Base-by-base conservation (phyloP, 139 green algal species). In the Chlamydomonas sp. region DNA sequence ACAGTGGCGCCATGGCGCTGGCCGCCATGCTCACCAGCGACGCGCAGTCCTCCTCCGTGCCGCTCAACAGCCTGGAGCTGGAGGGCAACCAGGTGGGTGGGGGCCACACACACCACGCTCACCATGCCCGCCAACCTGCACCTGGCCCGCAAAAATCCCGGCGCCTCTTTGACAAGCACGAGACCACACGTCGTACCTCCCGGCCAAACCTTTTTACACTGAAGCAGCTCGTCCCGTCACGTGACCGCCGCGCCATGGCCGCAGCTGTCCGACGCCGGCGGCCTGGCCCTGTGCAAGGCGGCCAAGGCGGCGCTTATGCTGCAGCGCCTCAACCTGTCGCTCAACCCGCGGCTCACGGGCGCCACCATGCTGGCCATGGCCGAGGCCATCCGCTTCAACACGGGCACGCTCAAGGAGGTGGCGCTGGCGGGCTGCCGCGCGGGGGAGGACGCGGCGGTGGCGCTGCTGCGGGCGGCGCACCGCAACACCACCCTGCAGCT, bases 351-450 rank as follows among this genome's bases (percentile, higher is more conserved):
- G 3, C 58, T 91, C 77, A 91, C 76, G 8, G 78, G 80, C 20
- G 77, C 80, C n/a, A 91, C 89, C 7, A 73, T 94, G 66, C 1
- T 72, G 12, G 88, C 85, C 2, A 57, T 93, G 66, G 89, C 92
- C 58, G 92, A 93, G 6, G 90, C 88, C 1, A 84, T 95, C 14
- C 73, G 83, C 0, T 89, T 92, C 73, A 91, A 90, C 79, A 81
- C 90, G 72, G 85, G 92, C 66, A 92, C 89, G 4, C 84, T 94
- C n/a, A 86, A 91, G 16, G 92, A 94, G 83, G 88, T 94, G 68
- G 84, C 88, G 49, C 64, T 90, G 64, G 87, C 89, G 62, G 92
- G 92, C 58, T 90, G 57, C 63, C 80, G 85, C 4, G 88, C 85
- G 4, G 8, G 72, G 3, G 87, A 93, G 77, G 89, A 92, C 18